Conservation (phyloP, 768 basidiomycete species). For the Austroboletus festivus region DNA sequence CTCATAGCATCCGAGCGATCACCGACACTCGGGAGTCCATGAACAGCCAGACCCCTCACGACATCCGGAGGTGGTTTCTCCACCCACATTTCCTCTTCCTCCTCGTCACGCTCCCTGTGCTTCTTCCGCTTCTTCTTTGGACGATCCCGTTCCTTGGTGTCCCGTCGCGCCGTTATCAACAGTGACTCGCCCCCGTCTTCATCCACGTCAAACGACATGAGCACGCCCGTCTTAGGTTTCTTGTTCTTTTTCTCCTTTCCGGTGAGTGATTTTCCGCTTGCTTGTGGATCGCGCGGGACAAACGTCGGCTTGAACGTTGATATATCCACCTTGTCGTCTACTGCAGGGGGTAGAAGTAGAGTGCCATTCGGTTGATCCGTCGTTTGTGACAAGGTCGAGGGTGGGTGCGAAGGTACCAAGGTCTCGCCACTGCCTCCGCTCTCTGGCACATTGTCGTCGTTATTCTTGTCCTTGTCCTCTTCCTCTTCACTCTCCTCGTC, state of each 20-base stretch:
- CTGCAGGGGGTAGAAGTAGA: background rate
- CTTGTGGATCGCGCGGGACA: constrained; percentile 47
- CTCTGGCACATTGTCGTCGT: constrained; percentile 15
- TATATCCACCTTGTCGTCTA: constrained; percentile 44
- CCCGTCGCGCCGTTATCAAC: constrained; percentile 30
- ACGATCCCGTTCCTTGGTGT: constrained; percentile 33
- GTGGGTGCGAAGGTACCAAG: constrained; percentile 7
- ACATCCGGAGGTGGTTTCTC: constrained; percentile 57
- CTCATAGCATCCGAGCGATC: constrained; percentile 3
- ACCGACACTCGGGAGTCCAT: constrained; percentile 14
- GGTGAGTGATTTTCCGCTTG: constrained; percentile 40
- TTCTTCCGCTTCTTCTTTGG: constrained; percentile 44
- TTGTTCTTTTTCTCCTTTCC: constrained; percentile 50
- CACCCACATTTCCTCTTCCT: constrained; percentile 64
- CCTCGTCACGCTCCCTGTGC: constrained; percentile 28
- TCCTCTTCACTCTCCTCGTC: constrained; percentile 85
- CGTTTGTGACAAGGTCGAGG: constrained; percentile 7
- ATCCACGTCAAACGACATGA: constrained; percentile 79
- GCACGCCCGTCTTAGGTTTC: constrained; percentile 41
- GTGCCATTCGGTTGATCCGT: background rate
- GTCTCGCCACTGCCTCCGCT: constrained; percentile 1
- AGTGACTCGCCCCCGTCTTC: constrained; percentile 49
- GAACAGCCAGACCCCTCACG: constrained; percentile 36
- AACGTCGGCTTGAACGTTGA: constrained; percentile 89
- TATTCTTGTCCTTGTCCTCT: constrained; percentile 21